These are phyloP conservation scores for Podaxis sp. DNA, from an alignment of 768 basidiomycete genomes.

Conservation along the genomic window DNA sequence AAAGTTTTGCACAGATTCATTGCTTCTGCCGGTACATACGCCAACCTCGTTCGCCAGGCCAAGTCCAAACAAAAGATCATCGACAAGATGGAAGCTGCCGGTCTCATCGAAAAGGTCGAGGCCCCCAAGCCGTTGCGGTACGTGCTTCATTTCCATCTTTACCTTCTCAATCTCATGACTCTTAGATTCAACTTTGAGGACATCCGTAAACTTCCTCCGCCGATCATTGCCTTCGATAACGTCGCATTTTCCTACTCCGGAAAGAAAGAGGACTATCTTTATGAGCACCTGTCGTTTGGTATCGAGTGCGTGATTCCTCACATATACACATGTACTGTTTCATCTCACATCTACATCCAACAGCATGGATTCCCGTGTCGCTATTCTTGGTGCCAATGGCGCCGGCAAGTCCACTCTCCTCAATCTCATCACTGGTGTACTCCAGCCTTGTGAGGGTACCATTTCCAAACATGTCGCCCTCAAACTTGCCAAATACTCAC, in stretches of 20 bases:
- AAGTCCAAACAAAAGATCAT: constrained; percentile 99
- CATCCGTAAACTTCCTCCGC: constrained; percentile 87
- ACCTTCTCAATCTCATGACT: constrained; percentile 2
- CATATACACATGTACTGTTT: constrained; percentile 10
- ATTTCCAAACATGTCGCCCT: constrained; percentile 84
- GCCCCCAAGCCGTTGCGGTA: constrained; percentile 57
- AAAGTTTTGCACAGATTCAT: constrained; percentile 64
- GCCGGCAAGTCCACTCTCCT: constrained; percentile 59
- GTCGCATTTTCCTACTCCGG: constrained; percentile 97
- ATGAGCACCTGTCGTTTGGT: constrained; percentile 90
- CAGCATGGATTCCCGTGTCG: constrained; percentile 91
- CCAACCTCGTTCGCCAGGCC: constrained; percentile 97
- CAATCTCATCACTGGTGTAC: constrained; percentile 76
- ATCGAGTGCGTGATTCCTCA: constrained; percentile 63
- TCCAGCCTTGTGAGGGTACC: constrained; percentile 82
- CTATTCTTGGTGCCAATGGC: constrained; percentile 94
- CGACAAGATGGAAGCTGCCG: constrained; percentile 99
- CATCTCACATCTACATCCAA: constrained; percentile 17
- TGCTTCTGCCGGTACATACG: constrained; percentile 98
- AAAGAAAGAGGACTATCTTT: constrained; percentile 82
- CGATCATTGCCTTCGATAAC: constrained; percentile 93
- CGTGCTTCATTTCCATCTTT: constrained; percentile 8
- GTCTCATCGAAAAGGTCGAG: constrained; percentile 91
- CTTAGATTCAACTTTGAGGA: constrained; percentile 91
- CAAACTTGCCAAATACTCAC: constrained; percentile 97